Base-by-base conservation (phyloP, 306 rosid species). In the Argentina anserina region DNA sequence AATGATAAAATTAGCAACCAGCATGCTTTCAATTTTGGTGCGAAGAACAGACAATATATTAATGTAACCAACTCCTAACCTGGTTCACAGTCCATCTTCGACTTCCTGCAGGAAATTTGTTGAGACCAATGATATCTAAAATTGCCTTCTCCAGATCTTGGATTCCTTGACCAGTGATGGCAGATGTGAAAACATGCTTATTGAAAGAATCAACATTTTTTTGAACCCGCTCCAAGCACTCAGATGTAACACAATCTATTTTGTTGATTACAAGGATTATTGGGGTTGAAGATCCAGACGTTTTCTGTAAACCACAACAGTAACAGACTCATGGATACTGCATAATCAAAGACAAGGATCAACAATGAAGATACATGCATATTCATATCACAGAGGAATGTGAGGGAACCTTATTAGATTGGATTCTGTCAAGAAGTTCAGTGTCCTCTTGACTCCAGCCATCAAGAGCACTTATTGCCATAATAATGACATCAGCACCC, bases 71-170 rank as follows among this genome's bases (percentile, higher is more conserved):
- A 15, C 9, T 60, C 12, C 41, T 58, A 74, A 91, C 98, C 96
- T 91, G 99, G 81, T 91, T 94, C 67, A 91, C 89, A 25, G 96
- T 86, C 99, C 99, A 91, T 79, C 83, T 84, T 58, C 96, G 91
- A 60, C 96, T 96, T 69, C 89, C 97, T 21, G 82, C 71, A 65
- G 85, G 83, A 75, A 85, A 75, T 75, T 76, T 79, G 83, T 94
- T 65, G 67, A 91, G 92, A 61, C 99, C 95, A 73, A 88, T 90
- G 33, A 89, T 76, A 81, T 94, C 91, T 52, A 83, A 77, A 71
- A 94, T 95, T 25, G 89, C 89, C 56, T 47, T 81, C 87, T 94
- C 99, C 70, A 94, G 78, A 74, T 88, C 92, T 75, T 80, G 76
- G 50, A 94, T 82, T 81, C 97, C 99, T 89, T 89, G 90, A 65